Conservation (phyloP, 768 basidiomycete species). For the Psilocybe tampanensis region DNA sequence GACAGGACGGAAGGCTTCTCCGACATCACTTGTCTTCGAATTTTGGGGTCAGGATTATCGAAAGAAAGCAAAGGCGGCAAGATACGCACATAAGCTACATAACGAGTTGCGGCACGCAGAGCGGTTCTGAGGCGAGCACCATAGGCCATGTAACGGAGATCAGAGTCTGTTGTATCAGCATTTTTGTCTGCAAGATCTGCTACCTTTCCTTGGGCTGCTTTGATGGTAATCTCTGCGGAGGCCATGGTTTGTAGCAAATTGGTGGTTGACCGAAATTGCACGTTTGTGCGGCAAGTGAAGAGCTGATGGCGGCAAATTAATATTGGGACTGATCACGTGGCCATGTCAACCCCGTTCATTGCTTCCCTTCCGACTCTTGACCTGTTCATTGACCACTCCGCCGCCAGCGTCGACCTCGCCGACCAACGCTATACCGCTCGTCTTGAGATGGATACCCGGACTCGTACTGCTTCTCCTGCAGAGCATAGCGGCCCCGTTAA, state of each 20-base stretch:
- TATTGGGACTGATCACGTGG: conserved; percentile 31
- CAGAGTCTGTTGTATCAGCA: conserved; percentile 68
- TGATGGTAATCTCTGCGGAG: conserved; percentile 35
- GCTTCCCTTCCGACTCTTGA: conserved; percentile 4
- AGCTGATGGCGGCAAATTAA: conserved; percentile 14
- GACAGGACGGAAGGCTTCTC: conserved; percentile 82
- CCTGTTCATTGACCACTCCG: conserved; percentile 30
- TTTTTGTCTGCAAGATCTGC: conserved; percentile 63
- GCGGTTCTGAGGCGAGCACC: conserved; percentile 79
- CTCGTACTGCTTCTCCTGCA: conserved; percentile 41
- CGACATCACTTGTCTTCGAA: conserved; percentile 78
- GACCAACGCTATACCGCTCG: conserved; percentile 21
- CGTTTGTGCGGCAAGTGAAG: conserved; percentile 12
- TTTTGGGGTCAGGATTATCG: conserved; percentile 20
- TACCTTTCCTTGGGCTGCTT: conserved; percentile 50
- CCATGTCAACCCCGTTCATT: conserved; percentile 18
- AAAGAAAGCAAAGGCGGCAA: neutral
- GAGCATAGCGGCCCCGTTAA: conserved; percentile 24
- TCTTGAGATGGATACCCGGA: conserved; percentile 43
- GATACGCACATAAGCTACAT: conserved; percentile 72
- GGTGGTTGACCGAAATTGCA: neutral
- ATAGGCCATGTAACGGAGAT: conserved; percentile 75
- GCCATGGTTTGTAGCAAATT: conserved; percentile 26
- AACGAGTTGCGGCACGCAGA: conserved; percentile 66
- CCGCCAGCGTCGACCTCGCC: conserved; percentile 27